These are phyloP conservation scores for Sinapis alba DNA, from an alignment of 441 rosid genomes.

Conservation along the genomic window DNA sequence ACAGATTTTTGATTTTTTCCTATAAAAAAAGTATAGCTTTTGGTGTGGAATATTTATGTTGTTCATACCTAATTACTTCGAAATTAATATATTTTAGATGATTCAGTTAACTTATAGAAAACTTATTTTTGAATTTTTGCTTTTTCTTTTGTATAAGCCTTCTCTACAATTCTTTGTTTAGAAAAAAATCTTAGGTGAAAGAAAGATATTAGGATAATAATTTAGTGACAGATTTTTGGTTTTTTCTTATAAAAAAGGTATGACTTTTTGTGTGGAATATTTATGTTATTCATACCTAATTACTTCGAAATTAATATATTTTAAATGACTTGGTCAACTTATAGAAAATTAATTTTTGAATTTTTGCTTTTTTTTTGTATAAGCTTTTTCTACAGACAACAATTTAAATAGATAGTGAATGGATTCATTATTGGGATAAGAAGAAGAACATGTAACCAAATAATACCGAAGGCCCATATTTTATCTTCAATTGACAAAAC, in stretches of 20 bases:
- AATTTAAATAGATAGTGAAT: too few species aligned
- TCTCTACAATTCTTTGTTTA: too few species aligned
- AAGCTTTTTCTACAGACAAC: neutral
- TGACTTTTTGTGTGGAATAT: neutral
- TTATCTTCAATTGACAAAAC: too few species aligned
- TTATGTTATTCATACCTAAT: neutral
- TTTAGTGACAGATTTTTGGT: too few species aligned
- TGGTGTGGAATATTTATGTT: neutral
- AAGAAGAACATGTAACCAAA: too few species aligned
- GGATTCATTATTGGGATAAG: too few species aligned
- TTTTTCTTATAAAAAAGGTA: neutral
- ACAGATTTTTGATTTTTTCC: neutral
- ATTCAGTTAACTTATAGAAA: neutral
- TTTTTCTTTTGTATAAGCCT: neutral
- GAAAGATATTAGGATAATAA: too few species aligned
- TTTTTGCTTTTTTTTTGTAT: neutral
- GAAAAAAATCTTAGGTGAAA: too few species aligned
- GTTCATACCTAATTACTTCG: neutral
- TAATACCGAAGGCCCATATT: too few species aligned
- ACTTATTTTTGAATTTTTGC: neutral
- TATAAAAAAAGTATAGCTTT: neutral
- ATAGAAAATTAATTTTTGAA: neutral
- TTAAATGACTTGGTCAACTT: neutral
- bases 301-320: neutral
- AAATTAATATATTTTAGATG: neutral